Percentiles rank a stretch among this genome's conserved stretches.
Evolutionary conservation across 1,284 basidiomycete genomes (phyloP).

Genomic region (Athelia sp.): DNA sequence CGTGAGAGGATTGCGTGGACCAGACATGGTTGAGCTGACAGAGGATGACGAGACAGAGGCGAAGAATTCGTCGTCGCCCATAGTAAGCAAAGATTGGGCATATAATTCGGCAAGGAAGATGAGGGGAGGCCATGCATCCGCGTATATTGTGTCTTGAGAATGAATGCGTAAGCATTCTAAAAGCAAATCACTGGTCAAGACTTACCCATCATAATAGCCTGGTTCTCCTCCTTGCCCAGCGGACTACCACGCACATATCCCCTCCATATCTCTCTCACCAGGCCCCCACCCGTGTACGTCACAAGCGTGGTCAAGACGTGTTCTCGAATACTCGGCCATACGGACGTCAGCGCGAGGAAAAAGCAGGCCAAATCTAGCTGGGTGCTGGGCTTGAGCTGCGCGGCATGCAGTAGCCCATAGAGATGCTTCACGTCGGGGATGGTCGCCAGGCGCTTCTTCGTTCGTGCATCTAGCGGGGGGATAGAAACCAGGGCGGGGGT

Average conservation of each 20-base stretch:
- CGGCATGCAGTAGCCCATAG: conserved; percentile 37
- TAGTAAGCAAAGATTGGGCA: conserved; percentile 80
- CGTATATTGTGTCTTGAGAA: conserved; percentile 39
- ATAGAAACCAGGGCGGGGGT: conserved; percentile 17
- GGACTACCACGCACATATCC: conserved; percentile 58
- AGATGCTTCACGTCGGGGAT: conserved; percentile 49
- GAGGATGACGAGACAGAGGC: conserved; percentile 25
- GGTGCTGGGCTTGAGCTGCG: conserved; percentile 31
- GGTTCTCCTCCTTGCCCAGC: conserved; percentile 46
- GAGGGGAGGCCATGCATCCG: conserved; percentile 57
- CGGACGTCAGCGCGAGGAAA: conserved; percentile 46
- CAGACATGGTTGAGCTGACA: conserved; percentile 10
- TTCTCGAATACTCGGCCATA: conserved; percentile 59
- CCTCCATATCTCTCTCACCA: conserved; percentile 75
- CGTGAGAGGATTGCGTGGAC: conserved; percentile 66
- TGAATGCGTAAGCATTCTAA: conserved; percentile 7
- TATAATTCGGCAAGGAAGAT: conserved; percentile 84
- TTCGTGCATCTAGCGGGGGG: conserved; percentile 48
- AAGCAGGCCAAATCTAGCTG: conserved; percentile 42
- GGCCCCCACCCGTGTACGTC: conserved; percentile 46
- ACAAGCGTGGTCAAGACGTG: conserved; percentile 44
- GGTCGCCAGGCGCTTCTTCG: conserved; percentile 47
- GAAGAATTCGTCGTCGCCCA: conserved; percentile 98
- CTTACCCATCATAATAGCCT: conserved; percentile 36
- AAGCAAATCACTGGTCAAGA: conserved; percentile 8